A percentile compares a stretch with the other conserved stretches of the same genome.
These are phyloP conservation scores for Paramecium sonneborni DNA, from an alignment of 73 alveolate species.

Conservation along the genomic window DNA sequence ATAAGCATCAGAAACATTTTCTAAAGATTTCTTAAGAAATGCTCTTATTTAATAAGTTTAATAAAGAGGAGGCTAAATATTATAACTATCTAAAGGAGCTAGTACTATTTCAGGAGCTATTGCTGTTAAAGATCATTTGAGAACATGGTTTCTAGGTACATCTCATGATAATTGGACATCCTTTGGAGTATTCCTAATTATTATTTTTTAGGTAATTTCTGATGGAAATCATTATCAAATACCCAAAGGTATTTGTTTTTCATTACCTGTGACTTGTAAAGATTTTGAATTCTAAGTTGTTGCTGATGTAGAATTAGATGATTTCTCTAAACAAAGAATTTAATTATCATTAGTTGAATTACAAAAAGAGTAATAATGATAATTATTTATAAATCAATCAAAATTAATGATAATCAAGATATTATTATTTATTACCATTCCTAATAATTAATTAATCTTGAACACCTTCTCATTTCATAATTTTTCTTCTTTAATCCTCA, in stretches of 20 bases:
- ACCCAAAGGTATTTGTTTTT: constrained; percentile 55
- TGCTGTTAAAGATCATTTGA: constrained; percentile 61
- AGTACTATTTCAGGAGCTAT: constrained; percentile 63
- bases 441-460: no score
- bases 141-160: constrained; percentile 62
- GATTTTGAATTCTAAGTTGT: constrained; percentile 52
- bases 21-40: constrained; percentile 69
- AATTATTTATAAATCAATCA: background rate
- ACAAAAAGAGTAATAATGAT: background rate
- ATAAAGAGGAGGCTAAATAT: constrained; percentile 87
- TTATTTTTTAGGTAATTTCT: constrained; percentile 14
- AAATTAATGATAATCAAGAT: background rate
- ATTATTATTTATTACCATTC: background rate
- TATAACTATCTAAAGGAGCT: constrained; percentile 73
- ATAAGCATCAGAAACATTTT: constrained; percentile 43
- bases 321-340: constrained; percentile 55
- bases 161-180: constrained; percentile 20
- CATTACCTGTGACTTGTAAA: constrained; percentile 60
- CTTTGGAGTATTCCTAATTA: constrained; percentile 41
- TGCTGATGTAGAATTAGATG: constrained; percentile 21
- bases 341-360: constrained; percentile 1
- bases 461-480: no score
- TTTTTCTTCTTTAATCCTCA: no score
- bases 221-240: constrained; percentile 59
- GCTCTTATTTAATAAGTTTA: constrained; percentile 81